These are phyloP conservation scores for Colletotrichum lupini DNA, from an alignment of 2,329 filamentous ascomycete species.

Conservation along the genomic window DNA sequence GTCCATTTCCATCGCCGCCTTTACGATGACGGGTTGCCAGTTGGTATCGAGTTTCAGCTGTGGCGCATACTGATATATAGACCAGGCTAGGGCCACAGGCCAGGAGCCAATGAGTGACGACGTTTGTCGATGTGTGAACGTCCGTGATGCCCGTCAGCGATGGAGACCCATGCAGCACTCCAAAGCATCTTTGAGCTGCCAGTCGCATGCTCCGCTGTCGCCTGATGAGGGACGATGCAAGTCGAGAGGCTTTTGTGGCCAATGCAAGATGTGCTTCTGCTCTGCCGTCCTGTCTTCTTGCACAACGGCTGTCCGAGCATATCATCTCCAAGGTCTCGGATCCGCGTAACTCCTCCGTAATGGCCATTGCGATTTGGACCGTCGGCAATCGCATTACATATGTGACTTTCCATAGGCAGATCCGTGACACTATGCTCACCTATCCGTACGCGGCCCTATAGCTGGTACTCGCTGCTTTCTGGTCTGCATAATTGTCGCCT, in stretches of 20 bases:
- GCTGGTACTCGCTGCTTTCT: neutral
- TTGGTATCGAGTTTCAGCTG: slow-evolving; percentile 47
- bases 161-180: slow-evolving; percentile 21
- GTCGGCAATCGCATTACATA: slow-evolving; percentile 44
- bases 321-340: slow-evolving; percentile 26
- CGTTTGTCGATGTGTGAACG: slow-evolving; percentile 18
- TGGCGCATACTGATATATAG: slow-evolving; percentile 47
- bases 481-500: slow-evolving; percentile 2
- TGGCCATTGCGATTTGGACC: slow-evolving; percentile 25
- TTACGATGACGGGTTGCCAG: slow-evolving; percentile 13
- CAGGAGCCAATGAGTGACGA: slow-evolving; percentile 44
- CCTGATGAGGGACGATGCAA: slow-evolving; percentile 18
- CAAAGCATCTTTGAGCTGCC: slow-evolving; percentile 4
- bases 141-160: slow-evolving; percentile 41
- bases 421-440: slow-evolving; percentile 39
- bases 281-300: neutral
- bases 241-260: slow-evolving; percentile 8
- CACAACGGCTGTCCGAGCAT: neutral
- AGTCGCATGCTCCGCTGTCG: slow-evolving; percentile 21
- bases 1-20: slow-evolving; percentile 13
- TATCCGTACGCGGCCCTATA: neutral
- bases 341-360: slow-evolving; percentile 20
- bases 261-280: slow-evolving; percentile 9
- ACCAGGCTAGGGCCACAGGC: slow-evolving; percentile 40
- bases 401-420: slow-evolving; percentile 45